These are phyloP conservation scores for Phytopythium litorale DNA, from an alignment of 352 stramenopile species.

Conservation along the genomic window DNA sequence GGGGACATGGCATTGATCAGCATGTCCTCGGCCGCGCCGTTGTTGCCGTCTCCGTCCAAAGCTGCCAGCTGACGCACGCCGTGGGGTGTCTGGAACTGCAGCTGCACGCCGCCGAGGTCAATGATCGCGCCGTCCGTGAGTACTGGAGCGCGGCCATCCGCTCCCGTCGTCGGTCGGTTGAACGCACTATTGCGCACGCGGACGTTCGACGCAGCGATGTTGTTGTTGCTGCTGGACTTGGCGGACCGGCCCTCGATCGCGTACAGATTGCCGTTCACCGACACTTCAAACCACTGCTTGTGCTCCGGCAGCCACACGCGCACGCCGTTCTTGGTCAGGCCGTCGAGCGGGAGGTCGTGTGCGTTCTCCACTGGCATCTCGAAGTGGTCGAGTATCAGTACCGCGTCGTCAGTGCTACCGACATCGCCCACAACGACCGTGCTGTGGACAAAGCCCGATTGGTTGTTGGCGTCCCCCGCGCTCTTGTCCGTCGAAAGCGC, in stretches of 20 bases:
- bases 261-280: slow-evolving; percentile 74
- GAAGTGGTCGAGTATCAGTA: slow-evolving; percentile 32
- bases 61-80: slow-evolving; percentile 8
- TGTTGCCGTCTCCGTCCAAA: slow-evolving; percentile 1
- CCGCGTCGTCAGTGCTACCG: slow-evolving; percentile 10
- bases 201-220: background rate
- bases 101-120: slow-evolving; percentile 69
- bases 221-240: slow-evolving; percentile 8
- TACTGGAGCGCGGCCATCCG: slow-evolving; percentile 34
- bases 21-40: slow-evolving; percentile 5
- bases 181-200: slow-evolving; percentile 55
- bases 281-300: slow-evolving; percentile 78
- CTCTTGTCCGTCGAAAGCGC: slow-evolving; percentile 5
- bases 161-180: slow-evolving; percentile 45
- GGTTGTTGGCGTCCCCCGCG: slow-evolving; percentile 1
- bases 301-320: slow-evolving; percentile 70
- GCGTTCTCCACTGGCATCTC: slow-evolving; percentile 35
- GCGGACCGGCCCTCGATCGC: slow-evolving; percentile 45
- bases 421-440: slow-evolving; percentile 12
- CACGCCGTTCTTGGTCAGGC: slow-evolving; percentile 80
- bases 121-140: slow-evolving; percentile 71
- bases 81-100: slow-evolving; percentile 64
- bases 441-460: slow-evolving; percentile 11
- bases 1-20: slow-evolving; percentile 18
- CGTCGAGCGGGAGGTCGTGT: slow-evolving; percentile 47